These are phyloP conservation scores for Vaccinium corymbosum DNA, from an alignment of 148 eudicot genomes.

Conservation along the genomic window DNA sequence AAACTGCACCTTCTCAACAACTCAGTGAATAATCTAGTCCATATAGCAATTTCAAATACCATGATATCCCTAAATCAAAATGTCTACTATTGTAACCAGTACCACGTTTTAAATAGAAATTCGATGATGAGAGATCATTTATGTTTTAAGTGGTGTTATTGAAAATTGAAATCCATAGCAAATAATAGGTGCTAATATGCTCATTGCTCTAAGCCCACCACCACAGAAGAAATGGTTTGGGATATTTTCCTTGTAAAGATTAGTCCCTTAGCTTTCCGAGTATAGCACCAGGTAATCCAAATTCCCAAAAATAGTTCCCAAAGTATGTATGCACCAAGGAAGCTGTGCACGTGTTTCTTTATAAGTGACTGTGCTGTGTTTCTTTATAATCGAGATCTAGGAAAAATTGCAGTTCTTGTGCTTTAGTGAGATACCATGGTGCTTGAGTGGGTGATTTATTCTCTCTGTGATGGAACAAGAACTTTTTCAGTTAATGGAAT, in stretches of 20 bases:
- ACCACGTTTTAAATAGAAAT: background rate
- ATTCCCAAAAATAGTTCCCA: background rate
- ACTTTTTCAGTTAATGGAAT: background rate
- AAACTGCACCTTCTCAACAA: background rate
- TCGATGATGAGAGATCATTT: background rate
- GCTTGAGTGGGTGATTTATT: background rate
- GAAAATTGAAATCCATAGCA: background rate
- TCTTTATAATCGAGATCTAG: background rate
- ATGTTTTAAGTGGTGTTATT: background rate
- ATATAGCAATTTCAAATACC: background rate
- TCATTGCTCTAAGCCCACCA: background rate
- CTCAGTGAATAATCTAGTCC: background rate
- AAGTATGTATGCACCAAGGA: background rate
- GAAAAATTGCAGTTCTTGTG: background rate
- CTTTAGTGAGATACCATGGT: background rate
- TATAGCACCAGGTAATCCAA: background rate
- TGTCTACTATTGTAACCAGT: background rate
- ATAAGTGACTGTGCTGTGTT: background rate
- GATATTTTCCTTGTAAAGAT: background rate
- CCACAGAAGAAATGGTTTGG: background rate
- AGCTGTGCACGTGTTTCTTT: background rate
- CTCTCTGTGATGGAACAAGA: background rate
- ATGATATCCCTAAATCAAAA: background rate
- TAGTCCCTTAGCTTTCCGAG: background rate
- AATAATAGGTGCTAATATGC: background rate